These are phyloP conservation scores for Pseudogymnoascus sp. DNA, from an alignment of 2,329 filamentous ascomycete genomes.

Conservation along the genomic window DNA sequence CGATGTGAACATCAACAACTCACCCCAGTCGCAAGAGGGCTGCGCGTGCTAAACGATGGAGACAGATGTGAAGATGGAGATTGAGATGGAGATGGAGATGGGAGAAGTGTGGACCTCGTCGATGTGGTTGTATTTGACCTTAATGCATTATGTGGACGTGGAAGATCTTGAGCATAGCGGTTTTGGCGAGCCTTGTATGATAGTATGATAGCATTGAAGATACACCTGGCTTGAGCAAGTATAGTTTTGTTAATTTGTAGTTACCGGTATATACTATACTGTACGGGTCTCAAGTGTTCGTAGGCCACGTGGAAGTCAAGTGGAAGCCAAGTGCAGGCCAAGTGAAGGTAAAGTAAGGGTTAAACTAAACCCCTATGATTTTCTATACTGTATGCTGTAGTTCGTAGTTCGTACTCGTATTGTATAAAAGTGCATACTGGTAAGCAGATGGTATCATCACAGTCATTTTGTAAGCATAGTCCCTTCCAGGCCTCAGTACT, in stretches of 20 bases:
- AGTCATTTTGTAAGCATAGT: background rate
- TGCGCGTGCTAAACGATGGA: slow-evolving; percentile 52
- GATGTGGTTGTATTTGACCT: slow-evolving; percentile 17
- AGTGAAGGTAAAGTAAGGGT: background rate
- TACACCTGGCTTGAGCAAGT: slow-evolving; percentile 15
- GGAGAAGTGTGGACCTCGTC: slow-evolving; percentile 5
- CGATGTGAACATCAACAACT: slow-evolving; percentile 78
- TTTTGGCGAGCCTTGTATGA: slow-evolving; percentile 28
- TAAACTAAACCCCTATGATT: background rate
- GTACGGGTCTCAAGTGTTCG: background rate
- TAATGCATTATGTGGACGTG: slow-evolving; percentile 17
- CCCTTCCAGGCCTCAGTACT: background rate
- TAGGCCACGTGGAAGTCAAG: background rate
- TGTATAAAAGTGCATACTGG: background rate
- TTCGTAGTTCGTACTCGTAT: background rate
- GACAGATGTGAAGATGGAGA: background rate
- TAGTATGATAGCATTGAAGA: slow-evolving; percentile 18
- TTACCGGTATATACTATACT: slow-evolving; percentile 9
- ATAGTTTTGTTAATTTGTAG: slow-evolving; percentile 20
- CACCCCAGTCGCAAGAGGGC: slow-evolving; percentile 62
- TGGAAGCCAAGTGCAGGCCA: background rate
- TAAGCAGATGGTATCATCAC: background rate
- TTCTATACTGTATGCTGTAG: background rate
- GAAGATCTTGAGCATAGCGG: slow-evolving; percentile 29
- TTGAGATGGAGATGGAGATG: background rate